These are phyloP conservation scores for Eucalyptus grandis DNA, from an alignment of 345 rosid species.

Conservation along the genomic window DNA sequence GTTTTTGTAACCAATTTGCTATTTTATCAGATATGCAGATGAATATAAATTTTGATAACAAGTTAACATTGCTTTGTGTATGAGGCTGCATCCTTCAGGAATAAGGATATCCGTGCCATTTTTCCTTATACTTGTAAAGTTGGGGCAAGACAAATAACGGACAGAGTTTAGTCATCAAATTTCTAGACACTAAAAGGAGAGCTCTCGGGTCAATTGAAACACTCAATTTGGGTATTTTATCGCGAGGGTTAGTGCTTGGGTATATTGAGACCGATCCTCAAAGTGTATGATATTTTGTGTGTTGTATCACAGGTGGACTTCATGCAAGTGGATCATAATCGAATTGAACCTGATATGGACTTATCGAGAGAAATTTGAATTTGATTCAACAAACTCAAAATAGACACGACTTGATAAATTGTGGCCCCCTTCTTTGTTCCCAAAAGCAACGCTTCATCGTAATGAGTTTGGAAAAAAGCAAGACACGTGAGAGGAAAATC, in stretches of 20 bases:
- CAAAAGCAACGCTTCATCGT: neutral
- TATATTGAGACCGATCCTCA: neutral
- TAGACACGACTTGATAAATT: neutral
- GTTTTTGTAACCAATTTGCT: neutral
- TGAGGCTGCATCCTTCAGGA: neutral
- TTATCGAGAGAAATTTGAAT: too few species aligned
- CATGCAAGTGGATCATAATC: neutral
- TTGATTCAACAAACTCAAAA: fast-evolving
- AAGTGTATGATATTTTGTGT: fast-evolving
- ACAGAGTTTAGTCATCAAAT: neutral
- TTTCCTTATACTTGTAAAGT: neutral
- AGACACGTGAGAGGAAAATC: neutral
- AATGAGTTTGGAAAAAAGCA: neutral
- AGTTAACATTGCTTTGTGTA: neutral
- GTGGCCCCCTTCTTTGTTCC: neutral
- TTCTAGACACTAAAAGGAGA: neutral
- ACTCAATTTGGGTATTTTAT: neutral
- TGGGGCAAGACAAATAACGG: neutral
- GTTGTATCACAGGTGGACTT: neutral
- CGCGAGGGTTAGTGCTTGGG: neutral
- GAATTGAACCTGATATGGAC: neutral
- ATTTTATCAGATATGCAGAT: neutral
- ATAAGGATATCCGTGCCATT: neutral
- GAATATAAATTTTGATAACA: neutral
- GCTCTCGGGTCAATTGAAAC: neutral